These are phyloP conservation scores for Delonix regia DNA, from an alignment of 306 rosid species.

Conservation along the genomic window DNA sequence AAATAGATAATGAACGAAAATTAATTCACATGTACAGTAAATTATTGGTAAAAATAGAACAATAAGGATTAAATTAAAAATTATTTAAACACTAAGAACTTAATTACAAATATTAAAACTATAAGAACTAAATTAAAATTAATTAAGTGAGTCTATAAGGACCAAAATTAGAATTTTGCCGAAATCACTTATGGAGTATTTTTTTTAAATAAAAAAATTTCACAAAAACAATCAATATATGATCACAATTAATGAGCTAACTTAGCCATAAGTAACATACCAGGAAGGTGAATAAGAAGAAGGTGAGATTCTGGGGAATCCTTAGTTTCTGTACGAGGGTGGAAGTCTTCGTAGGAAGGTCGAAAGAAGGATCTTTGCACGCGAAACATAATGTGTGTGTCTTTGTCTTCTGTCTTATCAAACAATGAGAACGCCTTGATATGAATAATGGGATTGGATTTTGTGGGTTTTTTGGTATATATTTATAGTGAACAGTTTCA, in stretches of 20 bases:
- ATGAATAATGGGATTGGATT: constrained; percentile 19
- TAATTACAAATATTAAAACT: too few relatives aligned
- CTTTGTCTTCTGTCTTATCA: background rate
- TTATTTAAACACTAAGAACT: too few relatives aligned
- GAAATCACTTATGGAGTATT: background rate
- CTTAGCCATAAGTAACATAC: constrained; percentile 20
- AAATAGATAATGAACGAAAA: too few relatives aligned
- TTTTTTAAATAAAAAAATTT: background rate
- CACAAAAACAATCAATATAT: background rate
- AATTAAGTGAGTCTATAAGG: too few relatives aligned
- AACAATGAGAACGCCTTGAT: background rate
- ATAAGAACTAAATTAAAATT: too few relatives aligned
- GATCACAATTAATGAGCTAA: too few relatives aligned
- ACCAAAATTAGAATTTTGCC: too few relatives aligned
- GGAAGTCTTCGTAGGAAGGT: constrained; percentile 31
- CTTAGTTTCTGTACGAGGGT: constrained; percentile 9
- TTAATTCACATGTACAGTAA: too few relatives aligned
- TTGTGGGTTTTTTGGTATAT: constrained; percentile 19
- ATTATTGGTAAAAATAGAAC: too few relatives aligned
- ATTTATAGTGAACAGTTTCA: constrained; percentile 32
- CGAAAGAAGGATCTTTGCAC: background rate
- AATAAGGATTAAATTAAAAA: too few relatives aligned
- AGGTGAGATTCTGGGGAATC: constrained; percentile 26
- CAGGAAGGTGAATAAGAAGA: constrained; percentile 43
- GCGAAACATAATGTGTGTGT: constrained; percentile 16